These are phyloP conservation scores for Phyllosticta citribraziliensis DNA, from an alignment of 2,329 filamentous ascomycete species.

Conservation along the genomic window DNA sequence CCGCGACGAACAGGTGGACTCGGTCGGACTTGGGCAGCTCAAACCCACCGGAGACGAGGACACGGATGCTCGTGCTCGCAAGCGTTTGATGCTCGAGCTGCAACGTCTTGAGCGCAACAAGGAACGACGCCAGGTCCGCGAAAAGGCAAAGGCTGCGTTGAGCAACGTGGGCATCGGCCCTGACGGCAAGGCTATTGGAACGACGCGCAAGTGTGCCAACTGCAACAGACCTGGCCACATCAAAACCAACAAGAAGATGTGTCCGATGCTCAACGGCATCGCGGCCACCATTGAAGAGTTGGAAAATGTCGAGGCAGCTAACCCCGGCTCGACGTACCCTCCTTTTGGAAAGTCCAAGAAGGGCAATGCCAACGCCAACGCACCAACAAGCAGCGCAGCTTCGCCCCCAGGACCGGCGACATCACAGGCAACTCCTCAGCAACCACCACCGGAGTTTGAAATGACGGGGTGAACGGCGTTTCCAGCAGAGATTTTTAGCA, in stretches of 20 bases:
- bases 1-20: constrained; percentile 59
- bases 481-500: neutral
- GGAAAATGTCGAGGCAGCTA: constrained; percentile 3
- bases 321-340: constrained; percentile 3
- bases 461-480: neutral
- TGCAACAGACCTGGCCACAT: constrained; percentile 96
- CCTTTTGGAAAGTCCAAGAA: constrained; percentile 3
- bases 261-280: constrained; percentile 10
- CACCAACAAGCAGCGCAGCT: neutral
- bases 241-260: constrained; percentile 90
- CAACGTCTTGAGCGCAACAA: constrained; percentile 83
- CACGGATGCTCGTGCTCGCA: constrained; percentile 51
- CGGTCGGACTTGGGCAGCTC: constrained; percentile 54
- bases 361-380: neutral
- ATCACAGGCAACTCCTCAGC: neutral
- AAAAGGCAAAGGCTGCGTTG: constrained; percentile 67
- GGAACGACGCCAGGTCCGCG: constrained; percentile 78
- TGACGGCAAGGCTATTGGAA: constrained; percentile 41
- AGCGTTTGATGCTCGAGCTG: constrained; percentile 61
- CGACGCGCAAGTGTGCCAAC: constrained; percentile 86
- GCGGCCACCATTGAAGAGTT: constrained; percentile 5
- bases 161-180: constrained; percentile 30
- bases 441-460: neutral
- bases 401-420: neutral
- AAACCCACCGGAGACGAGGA: constrained; percentile 58